Base-by-base conservation (phyloP, 208 protist species). In the Leishmania mexicana region DNA sequence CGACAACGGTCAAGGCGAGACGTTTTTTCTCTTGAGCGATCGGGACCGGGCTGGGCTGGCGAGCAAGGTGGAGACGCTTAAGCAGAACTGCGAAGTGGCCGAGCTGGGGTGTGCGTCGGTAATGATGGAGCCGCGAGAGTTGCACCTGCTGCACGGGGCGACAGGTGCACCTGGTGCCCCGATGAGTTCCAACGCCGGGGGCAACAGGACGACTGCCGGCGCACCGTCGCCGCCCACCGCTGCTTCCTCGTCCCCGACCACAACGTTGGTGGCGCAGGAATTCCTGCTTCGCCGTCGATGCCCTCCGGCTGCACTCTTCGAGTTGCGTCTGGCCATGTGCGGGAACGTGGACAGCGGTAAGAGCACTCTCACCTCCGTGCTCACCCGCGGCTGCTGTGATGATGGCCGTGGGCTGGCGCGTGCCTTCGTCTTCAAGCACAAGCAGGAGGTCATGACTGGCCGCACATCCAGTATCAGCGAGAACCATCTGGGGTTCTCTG, bases 401-500 rank as follows among this genome's bases (percentile, higher is more conserved):
- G 92, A 98, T 75, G 96, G 96, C 42, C 86, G 96, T 54, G 96
- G 96, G 19, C 89, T 89, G 42, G 95, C 95, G 1, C 89, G 96
- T 13, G 87, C 94, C 0, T 96, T 93, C 75, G 94, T 99, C 19
- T 99, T 99, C 86, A 96, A 91, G 67, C 98, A 99, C 93, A 95
- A 95, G 80, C 99, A 99, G 85, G 99, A 99, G 87, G 81, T 95
- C 17, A 92, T 96, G 24, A 98, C 95, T 8, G 98, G 98, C 10
- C 91, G 99, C 65, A 99, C 99, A 4, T 99, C 96, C 17, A 98
- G 93, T 80, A 89, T 99, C 47, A 95, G 90, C 79, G 96, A 99
- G 83, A 98, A 99, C 60, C 92, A 99, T 76, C 83, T 99, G 53
- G 99, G 99, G 58, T 99, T 99, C 85, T 94, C 98, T 38, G 85